Conservation (phyloP, 768 basidiomycete species). For the Rhodosporidiobolus sp. region DNA sequence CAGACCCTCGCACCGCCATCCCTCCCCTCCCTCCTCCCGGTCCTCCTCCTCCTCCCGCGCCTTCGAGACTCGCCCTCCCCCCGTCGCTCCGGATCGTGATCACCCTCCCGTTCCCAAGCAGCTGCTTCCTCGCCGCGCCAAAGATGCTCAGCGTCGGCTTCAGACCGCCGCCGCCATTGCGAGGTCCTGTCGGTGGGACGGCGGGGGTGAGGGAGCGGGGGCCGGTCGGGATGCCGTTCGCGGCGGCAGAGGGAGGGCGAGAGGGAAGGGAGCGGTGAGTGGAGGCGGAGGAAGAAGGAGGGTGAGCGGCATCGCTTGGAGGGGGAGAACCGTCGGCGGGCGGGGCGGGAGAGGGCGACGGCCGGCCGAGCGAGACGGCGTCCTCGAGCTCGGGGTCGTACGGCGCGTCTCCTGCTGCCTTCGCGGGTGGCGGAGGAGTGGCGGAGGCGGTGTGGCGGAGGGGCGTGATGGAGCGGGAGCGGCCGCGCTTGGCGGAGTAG, state of each 20-base stretch:
- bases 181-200: too few species aligned
- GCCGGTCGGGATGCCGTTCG: too few species aligned
- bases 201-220: background rate
- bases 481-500: background rate
- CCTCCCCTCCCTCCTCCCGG: background rate
- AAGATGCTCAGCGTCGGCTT: conserved; percentile 25
- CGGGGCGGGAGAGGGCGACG: background rate
- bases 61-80: background rate
- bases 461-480: conserved; percentile 23
- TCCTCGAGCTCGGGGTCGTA: conserved; percentile 6
- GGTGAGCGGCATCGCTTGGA: background rate
- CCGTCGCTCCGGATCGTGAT: conserved; percentile 17
- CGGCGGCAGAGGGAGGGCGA: too few species aligned
- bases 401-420: too few species aligned
- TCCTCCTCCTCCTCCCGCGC: background rate
- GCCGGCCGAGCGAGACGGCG: conserved; percentile 23
- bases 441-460: background rate
- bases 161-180: too few species aligned
- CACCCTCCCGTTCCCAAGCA: conserved; percentile 22
- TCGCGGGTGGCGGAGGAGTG: conserved; percentile 1
- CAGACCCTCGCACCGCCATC: background rate
- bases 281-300: too few species aligned
- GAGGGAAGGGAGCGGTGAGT: too few species aligned
- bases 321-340: background rate
- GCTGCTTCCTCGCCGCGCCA: conserved; percentile 19